These are phyloP conservation scores for Stagonosporopsis vannaccii DNA, from an alignment of 2,329 filamentous ascomycete genomes.

Conservation along the genomic window DNA sequence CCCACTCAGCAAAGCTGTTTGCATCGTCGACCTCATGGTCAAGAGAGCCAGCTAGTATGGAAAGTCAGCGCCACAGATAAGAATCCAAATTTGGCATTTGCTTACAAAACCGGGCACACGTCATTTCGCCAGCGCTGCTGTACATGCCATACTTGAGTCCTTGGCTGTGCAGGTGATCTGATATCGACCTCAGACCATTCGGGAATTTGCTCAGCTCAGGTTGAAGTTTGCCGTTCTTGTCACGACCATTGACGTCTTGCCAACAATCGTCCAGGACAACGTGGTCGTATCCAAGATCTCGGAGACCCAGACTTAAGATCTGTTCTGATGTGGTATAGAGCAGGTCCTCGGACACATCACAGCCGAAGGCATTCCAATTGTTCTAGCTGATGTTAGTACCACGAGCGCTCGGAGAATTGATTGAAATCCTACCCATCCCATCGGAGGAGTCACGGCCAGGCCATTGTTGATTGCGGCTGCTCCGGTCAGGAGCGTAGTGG, in stretches of 20 bases:
- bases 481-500: conserved; percentile 22
- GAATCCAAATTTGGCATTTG: no score
- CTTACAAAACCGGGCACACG: conserved; percentile 63
- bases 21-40: conserved; percentile 38
- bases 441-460: conserved; percentile 31
- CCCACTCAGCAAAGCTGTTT: conserved; percentile 40
- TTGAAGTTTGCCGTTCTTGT: conserved; percentile 50
- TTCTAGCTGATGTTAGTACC: conserved; percentile 21
- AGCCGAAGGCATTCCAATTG: conserved; percentile 38
- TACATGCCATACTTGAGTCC: conserved; percentile 72
- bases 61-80: background rate
- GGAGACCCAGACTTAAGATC: conserved; percentile 33
- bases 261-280: conserved; percentile 70
- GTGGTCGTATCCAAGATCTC: conserved; percentile 51
- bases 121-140: conserved; percentile 60
- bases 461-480: conserved; percentile 35
- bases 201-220: conserved; percentile 65
- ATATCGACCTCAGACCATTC: conserved; percentile 62
- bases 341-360: conserved; percentile 37
- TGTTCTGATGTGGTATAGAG: conserved; percentile 36
- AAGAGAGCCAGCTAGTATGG: conserved; percentile 29
- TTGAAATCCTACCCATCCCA: conserved; percentile 28
- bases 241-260: conserved; percentile 55
- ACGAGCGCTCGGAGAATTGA: background rate
- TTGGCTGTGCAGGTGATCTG: conserved; percentile 46